Percentiles rank a stretch among this genome's conserved stretches.
phyloP scores from a whole-genome alignment of 768 basidiomycete genomes.

The Boletellus sp. region DNA sequence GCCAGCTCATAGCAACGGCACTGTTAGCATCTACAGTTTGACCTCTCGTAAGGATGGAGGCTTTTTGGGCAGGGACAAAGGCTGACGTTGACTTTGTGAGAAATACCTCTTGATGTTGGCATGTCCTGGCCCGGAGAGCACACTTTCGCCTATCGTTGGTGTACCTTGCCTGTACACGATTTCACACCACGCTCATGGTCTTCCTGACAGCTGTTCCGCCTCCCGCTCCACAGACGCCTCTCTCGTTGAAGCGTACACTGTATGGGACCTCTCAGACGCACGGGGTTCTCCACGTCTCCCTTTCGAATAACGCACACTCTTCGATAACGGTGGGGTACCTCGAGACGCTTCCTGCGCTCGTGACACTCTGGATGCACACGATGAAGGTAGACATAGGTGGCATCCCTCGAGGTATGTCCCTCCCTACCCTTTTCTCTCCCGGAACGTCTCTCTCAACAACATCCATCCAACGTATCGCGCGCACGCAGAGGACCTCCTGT shows the following conservation, averaged over 20 bases:
- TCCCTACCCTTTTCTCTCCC: not conserved
- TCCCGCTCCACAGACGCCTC: constrained; percentile 43
- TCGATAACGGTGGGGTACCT: constrained; percentile 58
- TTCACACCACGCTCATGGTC: not conserved
- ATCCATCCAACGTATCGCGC: not conserved
- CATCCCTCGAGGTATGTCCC: constrained; percentile 40
- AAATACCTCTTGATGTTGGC: constrained; percentile 48
- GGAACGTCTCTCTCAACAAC: too few species aligned
- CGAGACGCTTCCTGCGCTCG: constrained; percentile 92
- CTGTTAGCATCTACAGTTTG: constrained; percentile 47
- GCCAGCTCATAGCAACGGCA: constrained; percentile 36
- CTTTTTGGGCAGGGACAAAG: not conserved
- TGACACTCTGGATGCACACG: constrained; percentile 86
- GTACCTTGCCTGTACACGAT: constrained; percentile 13
- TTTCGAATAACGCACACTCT: constrained; percentile 54
- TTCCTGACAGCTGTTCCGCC: constrained; percentile 34
- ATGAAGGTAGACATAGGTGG: constrained; percentile 51
- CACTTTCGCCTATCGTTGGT: constrained; percentile 58
- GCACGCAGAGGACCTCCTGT: constrained; percentile 56
- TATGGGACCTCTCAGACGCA: constrained; percentile 71
- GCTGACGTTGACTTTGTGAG: constrained; percentile 3
- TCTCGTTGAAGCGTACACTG: constrained; percentile 64
- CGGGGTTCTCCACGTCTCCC: constrained; percentile 64
- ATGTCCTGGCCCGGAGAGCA: constrained; percentile 52
- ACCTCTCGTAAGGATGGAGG: constrained; percentile 35